Conservation (phyloP, 768 basidiomycete species). For the Suillus americanus region DNA sequence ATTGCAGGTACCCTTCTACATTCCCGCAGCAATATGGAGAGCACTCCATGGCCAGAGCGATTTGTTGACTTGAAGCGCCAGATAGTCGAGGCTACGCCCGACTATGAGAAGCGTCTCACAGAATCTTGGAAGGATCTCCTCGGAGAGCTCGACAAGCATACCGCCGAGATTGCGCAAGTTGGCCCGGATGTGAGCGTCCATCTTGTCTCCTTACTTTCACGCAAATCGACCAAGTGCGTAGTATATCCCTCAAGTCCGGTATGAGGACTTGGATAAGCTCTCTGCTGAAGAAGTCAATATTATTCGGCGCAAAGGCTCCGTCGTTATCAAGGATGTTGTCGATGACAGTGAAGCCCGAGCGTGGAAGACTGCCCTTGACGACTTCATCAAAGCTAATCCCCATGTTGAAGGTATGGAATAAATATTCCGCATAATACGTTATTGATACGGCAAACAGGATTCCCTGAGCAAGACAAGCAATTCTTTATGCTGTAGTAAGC, state of each 20-base stretch:
- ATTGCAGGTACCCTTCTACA: neutral
- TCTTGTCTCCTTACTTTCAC: neutral
- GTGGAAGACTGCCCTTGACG: conserved; percentile 59
- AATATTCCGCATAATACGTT: neutral
- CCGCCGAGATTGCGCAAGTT: conserved; percentile 43
- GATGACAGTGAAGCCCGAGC: conserved; percentile 50
- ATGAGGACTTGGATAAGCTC: conserved; percentile 50
- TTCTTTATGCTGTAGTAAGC: conserved; percentile 74
- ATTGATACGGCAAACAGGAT: conserved; percentile 34
- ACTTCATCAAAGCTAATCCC: conserved; percentile 59
- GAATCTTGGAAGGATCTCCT: conserved; percentile 63
- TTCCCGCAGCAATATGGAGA: conserved; percentile 7
- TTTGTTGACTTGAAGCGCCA: conserved; percentile 59
- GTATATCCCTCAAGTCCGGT: conserved; percentile 65
- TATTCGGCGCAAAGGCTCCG: conserved; percentile 57
- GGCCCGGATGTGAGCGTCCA: conserved; percentile 48
- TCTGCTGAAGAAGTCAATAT: conserved; percentile 43
- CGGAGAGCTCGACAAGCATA: conserved; percentile 45
- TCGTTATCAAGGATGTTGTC: conserved; percentile 64
- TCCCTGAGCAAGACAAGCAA: conserved; percentile 59
- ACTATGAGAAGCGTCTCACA: conserved; percentile 41
- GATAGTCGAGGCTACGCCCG: conserved; percentile 50
- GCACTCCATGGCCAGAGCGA: conserved; percentile 32
- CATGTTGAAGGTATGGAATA: conserved; percentile 45
- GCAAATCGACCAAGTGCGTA: conserved; percentile 21